Percentiles rank a stretch among this genome's conserved stretches.
Conservation (phyloP, 1,284 basidiomycete species). For the Trametes polyzona region DNA sequence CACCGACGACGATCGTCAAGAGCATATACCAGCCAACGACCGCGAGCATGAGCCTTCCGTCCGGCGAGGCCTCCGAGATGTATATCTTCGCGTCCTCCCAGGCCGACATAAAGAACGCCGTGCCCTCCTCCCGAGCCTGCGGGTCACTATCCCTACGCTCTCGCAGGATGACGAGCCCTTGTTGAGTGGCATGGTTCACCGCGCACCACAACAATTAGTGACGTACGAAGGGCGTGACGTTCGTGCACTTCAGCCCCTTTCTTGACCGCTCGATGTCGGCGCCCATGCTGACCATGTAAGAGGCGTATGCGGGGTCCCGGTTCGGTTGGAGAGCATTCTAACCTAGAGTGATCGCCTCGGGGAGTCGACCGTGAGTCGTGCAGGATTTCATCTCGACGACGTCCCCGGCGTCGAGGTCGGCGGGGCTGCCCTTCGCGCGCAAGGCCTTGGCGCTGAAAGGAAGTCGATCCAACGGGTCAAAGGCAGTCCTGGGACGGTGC, state of each 20-base stretch:
- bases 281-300: slow-evolving; percentile 54
- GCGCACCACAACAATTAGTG: slow-evolving; percentile 56
- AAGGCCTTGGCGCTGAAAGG: slow-evolving; percentile 58
- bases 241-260: slow-evolving; percentile 52
- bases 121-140: slow-evolving; percentile 56
- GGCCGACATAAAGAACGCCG: slow-evolving; percentile 55
- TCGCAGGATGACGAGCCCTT: slow-evolving; percentile 52
- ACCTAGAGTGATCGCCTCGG: slow-evolving; percentile 49
- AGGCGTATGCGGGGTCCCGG: slow-evolving; percentile 59
- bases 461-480: slow-evolving; percentile 59
- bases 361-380: slow-evolving; percentile 48
- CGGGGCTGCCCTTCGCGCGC: slow-evolving; percentile 40
- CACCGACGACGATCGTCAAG: slow-evolving; percentile 50
- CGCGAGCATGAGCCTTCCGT: slow-evolving; percentile 57
- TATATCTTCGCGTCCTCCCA: slow-evolving; percentile 60
- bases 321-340: slow-evolving; percentile 52
- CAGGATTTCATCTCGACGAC: slow-evolving; percentile 62
- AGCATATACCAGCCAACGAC: slow-evolving; percentile 58
- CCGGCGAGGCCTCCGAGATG: slow-evolving; percentile 56
- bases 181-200: slow-evolving; percentile 53
- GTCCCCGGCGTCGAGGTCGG: slow-evolving; percentile 55
- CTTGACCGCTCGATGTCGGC: slow-evolving; percentile 43
- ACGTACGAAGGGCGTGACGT: slow-evolving; percentile 29
- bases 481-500: slow-evolving; percentile 40
- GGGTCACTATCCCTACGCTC: slow-evolving; percentile 41